Percentiles rank a stretch among this genome's conserved stretches.
These are phyloP conservation scores for Xylariales sp. DNA, from an alignment of 2,329 filamentous ascomycete species.

Conservation along the genomic window DNA sequence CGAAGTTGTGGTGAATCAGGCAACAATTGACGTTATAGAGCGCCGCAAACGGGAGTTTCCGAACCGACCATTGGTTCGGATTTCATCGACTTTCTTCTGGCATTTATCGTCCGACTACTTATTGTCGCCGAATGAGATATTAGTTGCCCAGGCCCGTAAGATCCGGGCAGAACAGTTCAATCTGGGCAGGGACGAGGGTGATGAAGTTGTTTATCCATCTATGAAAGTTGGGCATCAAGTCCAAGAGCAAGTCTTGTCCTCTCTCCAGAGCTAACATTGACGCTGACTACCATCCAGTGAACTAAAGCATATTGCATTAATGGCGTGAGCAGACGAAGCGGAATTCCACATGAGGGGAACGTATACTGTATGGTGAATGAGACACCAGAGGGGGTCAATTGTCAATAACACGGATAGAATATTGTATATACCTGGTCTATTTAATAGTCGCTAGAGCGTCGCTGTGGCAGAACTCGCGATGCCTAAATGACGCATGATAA, in stretches of 20 bases:
- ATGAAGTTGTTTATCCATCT: conserved; percentile 39
- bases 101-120: conserved; percentile 55
- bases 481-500: too few species aligned
- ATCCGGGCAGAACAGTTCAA: conserved; percentile 43
- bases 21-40: conserved; percentile 44
- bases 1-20: conserved; percentile 55
- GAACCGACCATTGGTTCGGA: conserved; percentile 48
- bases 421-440: too few species aligned
- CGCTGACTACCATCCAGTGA: conserved; percentile 31
- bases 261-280: conserved; percentile 9
- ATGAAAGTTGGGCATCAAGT: conserved; percentile 59
- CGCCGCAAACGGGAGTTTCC: conserved; percentile 36
- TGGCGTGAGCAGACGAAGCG: too few species aligned
- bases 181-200: conserved; percentile 50
- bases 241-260: conserved; percentile 40
- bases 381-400: too few species aligned
- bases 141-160: conserved; percentile 38
- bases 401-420: too few species aligned
- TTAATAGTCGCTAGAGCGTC: too few species aligned
- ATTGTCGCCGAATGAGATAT: conserved; percentile 43
- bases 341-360: too few species aligned
- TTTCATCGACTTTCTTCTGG: conserved; percentile 59
- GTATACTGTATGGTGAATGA: too few species aligned
- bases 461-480: too few species aligned
- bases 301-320: conserved; percentile 48